phyloP scores from a whole-genome alignment of 257 asterid genomes.

The Parsonsia alboflavescens region DNA sequence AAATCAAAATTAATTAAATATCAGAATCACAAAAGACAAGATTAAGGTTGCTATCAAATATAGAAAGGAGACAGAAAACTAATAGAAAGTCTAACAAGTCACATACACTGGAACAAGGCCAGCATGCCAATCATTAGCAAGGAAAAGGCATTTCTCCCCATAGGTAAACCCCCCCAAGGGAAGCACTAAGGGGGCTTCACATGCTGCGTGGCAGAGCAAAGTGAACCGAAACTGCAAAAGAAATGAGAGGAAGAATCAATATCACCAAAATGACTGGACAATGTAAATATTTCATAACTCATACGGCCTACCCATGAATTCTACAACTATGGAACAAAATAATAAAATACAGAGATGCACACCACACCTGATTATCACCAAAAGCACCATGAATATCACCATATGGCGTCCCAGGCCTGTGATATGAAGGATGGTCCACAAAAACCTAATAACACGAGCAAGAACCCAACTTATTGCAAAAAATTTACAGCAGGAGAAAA shows the following conservation, averaged over 20 bases:
- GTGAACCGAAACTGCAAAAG: constrained; percentile 86
- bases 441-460: constrained; percentile 52
- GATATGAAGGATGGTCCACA: constrained; percentile 82
- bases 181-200: constrained; percentile 96
- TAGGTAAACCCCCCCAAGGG: constrained; percentile 89
- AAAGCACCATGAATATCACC: constrained; percentile 90
- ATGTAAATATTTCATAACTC: constrained; percentile 10
- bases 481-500: background rate
- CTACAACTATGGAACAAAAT: constrained; percentile 2
- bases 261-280: constrained; percentile 10
- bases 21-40: background rate
- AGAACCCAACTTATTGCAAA: background rate
- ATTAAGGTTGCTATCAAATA: background rate
- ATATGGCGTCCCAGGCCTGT: constrained; percentile 92
- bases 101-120: constrained; percentile 95
- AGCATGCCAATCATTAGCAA: constrained; percentile 99
- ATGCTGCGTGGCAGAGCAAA: constrained; percentile 91
- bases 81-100: constrained; percentile 2
- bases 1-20: constrained; percentile 1
- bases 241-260: constrained; percentile 23
- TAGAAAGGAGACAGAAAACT: background rate
- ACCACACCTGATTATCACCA: constrained; percentile 90
- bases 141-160: constrained; percentile 86
- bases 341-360: background rate
- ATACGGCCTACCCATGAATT: background rate